Evolutionary conservation across 2,329 filamentous ascomycete genomes (phyloP).

Genomic region (Ophiostoma ulmi): DNA sequence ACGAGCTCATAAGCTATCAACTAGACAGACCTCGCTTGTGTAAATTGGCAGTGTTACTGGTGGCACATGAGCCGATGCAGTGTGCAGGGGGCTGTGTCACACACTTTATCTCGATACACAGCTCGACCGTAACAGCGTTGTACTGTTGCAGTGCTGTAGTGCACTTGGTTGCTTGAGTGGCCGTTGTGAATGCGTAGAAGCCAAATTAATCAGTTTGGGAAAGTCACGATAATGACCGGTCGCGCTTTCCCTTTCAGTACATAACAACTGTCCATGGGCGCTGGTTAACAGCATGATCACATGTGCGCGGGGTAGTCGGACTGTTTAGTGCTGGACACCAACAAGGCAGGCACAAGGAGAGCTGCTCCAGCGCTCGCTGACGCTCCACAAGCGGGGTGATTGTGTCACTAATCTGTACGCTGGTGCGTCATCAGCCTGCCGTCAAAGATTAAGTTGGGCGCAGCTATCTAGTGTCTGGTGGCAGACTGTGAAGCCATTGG

Average conservation of each 20-base stretch:
- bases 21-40: neutral
- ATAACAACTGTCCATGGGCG: neutral
- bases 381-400: neutral
- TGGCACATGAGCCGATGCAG: neutral
- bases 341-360: neutral
- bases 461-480: neutral
- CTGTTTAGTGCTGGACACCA: neutral
- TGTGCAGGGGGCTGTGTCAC: neutral
- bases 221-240: neutral
- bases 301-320: conserved; percentile 12
- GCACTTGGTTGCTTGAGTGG: neutral
- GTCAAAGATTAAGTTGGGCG: neutral
- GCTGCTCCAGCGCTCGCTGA: neutral
- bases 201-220: too few relatives aligned
- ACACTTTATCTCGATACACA: neutral
- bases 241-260: neutral
- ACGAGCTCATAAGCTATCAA: neutral
- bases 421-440: conserved; percentile 5
- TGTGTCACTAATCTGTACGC: neutral
- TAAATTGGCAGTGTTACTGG: neutral
- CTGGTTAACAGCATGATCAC: neutral
- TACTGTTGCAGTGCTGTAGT: neutral
- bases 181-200: neutral
- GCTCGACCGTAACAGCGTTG: neutral
- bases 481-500: neutral